Conservation (phyloP, 306 rosid genomes). For the Benincasa hispida region DNA sequence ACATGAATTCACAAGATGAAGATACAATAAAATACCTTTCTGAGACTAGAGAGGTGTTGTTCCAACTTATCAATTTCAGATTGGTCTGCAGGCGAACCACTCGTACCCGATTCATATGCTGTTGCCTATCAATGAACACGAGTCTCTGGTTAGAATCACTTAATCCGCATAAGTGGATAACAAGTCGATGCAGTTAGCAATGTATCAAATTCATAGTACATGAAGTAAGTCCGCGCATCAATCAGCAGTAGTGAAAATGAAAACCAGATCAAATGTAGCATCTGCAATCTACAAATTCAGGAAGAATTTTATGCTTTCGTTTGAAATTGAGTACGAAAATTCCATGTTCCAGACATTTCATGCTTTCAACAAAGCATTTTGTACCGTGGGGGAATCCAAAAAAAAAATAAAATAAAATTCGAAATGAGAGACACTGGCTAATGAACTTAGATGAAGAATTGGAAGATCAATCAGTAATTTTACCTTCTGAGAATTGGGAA, state of each 20-base stretch:
- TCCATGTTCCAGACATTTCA: background rate
- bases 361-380: background rate
- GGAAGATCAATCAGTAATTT: background rate
- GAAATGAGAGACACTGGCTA: background rate
- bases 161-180: background rate
- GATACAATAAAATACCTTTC: slow-evolving; percentile 36
- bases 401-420: background rate
- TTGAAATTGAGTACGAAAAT: background rate
- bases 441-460: background rate
- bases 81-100: slow-evolving; percentile 38
- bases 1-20: background rate
- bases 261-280: background rate
- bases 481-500: slow-evolving; percentile 72
- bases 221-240: background rate
- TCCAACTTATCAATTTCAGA: slow-evolving; percentile 65
- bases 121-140: slow-evolving; percentile 27
- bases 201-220: background rate
- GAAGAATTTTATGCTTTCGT: background rate
- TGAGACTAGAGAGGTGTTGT: slow-evolving; percentile 51
- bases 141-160: background rate
- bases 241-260: background rate
- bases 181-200: background rate
- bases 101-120: slow-evolving; percentile 36
- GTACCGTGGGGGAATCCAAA: background rate
- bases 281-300: background rate